Conservation (phyloP, 495 filamentous ascomycete species). For the Sporormia fimetaria region DNA sequence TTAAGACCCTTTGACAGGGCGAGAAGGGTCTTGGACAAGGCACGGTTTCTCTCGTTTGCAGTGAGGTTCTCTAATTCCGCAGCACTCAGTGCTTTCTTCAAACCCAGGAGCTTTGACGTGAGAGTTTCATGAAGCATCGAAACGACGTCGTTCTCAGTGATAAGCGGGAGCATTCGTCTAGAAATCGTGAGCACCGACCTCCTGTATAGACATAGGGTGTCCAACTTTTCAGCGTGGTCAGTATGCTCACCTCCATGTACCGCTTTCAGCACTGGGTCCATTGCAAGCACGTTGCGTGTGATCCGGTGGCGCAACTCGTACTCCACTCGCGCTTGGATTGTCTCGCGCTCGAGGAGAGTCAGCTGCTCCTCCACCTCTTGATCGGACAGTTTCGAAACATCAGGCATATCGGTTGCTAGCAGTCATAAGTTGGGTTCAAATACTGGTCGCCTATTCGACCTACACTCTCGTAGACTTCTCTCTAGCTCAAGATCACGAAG, state of each 20-base stretch:
- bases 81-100: conserved; percentile 39
- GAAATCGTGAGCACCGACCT: background rate
- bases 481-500: conserved; percentile 60
- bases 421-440: conserved; percentile 2
- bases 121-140: conserved; percentile 49
- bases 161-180: conserved; percentile 52
- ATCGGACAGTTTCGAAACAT: conserved; percentile 21
- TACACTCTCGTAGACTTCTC: conserved; percentile 52
- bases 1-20: conserved; percentile 48
- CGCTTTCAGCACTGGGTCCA: conserved; percentile 64
- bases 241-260: conserved; percentile 56
- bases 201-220: background rate
- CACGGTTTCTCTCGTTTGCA: conserved; percentile 47
- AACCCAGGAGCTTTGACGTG: conserved; percentile 39
- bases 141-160: conserved; percentile 56
- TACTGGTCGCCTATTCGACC: too few species aligned
- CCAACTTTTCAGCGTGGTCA: conserved; percentile 57
- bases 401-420: conserved; percentile 11
- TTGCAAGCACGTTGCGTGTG: conserved; percentile 52
- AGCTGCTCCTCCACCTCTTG: conserved; percentile 38
- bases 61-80: conserved; percentile 46
- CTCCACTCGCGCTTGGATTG: conserved; percentile 55
- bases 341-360: conserved; percentile 47
- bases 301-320: conserved; percentile 57
- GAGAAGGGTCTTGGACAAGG: conserved; percentile 49